These are phyloP conservation scores for Saccharomyces hybrid DNA, from an alignment of 1,139 yeast genomes.

Conservation along the genomic window DNA sequence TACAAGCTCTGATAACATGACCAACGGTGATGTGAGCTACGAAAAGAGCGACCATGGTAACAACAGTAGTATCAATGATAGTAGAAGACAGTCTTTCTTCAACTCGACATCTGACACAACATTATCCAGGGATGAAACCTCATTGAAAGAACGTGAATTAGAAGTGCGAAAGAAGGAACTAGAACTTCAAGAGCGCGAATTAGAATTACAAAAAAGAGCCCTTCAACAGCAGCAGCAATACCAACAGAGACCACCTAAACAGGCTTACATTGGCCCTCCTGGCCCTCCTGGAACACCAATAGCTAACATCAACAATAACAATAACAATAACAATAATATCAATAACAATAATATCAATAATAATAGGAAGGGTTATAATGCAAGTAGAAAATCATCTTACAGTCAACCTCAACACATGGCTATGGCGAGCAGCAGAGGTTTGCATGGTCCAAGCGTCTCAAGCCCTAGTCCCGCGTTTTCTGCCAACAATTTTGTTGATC, in stretches of 20 bases:
- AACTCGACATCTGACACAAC: neutral
- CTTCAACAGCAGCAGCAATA: constrained; percentile 17
- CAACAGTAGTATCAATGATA: neutral
- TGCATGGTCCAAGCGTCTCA: constrained; percentile 26
- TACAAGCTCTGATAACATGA: neutral
- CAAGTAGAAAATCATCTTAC: constrained; percentile 16
- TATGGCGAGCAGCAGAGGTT: constrained; percentile 11
- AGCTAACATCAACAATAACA: neutral
- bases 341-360: no score
- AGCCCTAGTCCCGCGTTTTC: constrained; percentile 7
- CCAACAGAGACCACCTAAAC: neutral
- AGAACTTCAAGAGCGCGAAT: constrained; percentile 36
- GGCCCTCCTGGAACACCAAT: constrained; percentile 4
- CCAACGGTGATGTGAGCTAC: neutral
- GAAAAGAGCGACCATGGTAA: neutral
- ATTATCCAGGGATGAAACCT: constrained; percentile 7
- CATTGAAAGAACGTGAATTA: constrained; percentile 29
- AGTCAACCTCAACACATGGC: constrained; percentile 14
- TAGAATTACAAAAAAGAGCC: constrained; percentile 30
- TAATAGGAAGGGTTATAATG: neutral
- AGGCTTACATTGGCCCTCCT: neutral
- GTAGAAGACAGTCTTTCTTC: neutral
- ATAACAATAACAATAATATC: no score
- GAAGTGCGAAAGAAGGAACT: constrained; percentile 40
- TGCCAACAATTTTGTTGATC: constrained; percentile 17